These are phyloP conservation scores for Hysterangium stoloniferum DNA, from an alignment of 768 basidiomycete species.

Conservation along the genomic window DNA sequence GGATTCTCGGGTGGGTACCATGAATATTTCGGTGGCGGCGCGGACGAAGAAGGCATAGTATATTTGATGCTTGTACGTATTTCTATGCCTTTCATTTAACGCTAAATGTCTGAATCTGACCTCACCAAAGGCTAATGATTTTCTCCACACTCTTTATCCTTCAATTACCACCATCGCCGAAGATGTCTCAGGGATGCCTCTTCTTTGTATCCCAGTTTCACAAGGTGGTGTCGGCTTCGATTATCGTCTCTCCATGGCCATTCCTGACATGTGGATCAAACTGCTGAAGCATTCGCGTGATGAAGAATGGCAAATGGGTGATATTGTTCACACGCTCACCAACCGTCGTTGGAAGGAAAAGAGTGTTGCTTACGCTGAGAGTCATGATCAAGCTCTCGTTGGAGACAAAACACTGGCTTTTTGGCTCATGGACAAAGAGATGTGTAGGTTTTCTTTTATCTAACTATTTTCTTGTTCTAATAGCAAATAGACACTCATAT, in stretches of 20 bases:
- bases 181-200: constrained; percentile 98
- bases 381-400: constrained; percentile 96
- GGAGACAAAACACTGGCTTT: constrained; percentile 99
- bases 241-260: constrained; percentile 96
- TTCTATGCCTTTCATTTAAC: neutral
- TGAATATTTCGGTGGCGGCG: constrained; percentile 87
- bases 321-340: constrained; percentile 83
- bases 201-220: constrained; percentile 70
- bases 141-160: constrained; percentile 78
- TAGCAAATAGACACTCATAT: constrained; percentile 71
- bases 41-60: constrained; percentile 84
- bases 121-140: constrained; percentile 76
- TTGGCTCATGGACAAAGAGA: constrained; percentile 99
- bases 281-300: constrained; percentile 88
- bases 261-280: constrained; percentile 99
- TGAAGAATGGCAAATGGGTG: constrained; percentile 78
- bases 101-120: neutral
- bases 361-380: constrained; percentile 90
- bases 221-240: constrained; percentile 95
- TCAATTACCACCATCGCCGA: constrained; percentile 87
- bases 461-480: neutral
- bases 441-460: constrained; percentile 58
- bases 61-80: constrained; percentile 91
- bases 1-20: constrained; percentile 98
- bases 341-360: constrained; percentile 87